Conservation (phyloP, 2,329 filamentous ascomycete species). For the Paraphoma sp. region DNA sequence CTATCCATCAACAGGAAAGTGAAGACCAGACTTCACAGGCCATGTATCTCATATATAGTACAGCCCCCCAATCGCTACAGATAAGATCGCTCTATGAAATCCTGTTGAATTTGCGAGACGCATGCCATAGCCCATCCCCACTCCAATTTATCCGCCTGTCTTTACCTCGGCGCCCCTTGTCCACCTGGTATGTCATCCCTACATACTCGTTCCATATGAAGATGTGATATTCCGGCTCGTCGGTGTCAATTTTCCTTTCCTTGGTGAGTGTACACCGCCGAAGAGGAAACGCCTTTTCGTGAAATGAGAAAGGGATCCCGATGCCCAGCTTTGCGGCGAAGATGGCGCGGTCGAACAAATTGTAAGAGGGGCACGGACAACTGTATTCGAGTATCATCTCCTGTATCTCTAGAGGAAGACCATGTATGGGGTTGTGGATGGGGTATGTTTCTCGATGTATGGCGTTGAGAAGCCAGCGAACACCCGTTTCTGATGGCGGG, state of each 20-base stretch:
- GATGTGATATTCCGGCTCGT: background rate
- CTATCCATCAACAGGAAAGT: no score
- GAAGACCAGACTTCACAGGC: no score
- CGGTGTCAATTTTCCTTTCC: background rate
- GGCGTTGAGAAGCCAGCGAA: constrained; percentile 10
- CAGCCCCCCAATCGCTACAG: no score
- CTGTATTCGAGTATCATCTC: constrained; percentile 9
- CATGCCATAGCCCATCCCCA: no score
- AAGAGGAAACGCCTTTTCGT: background rate
- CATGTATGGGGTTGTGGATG: background rate
- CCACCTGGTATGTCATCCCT: background rate
- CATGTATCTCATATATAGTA: no score
- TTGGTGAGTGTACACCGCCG: background rate
- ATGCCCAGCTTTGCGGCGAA: background rate
- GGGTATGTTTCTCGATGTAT: constrained; percentile 7
- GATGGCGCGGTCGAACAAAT: background rate
- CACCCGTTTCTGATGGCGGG: constrained; percentile 1
- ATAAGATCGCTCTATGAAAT: no score
- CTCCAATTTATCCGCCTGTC: background rate
- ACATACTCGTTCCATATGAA: background rate
- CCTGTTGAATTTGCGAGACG: no score
- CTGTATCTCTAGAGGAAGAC: constrained; percentile 9
- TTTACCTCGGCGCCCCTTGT: background rate
- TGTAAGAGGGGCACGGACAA: background rate
- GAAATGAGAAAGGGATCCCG: background rate